Evolutionary conservation across 441 rosid species (phyloP).

Genomic region (Arabidopsis lyrata): DNA sequence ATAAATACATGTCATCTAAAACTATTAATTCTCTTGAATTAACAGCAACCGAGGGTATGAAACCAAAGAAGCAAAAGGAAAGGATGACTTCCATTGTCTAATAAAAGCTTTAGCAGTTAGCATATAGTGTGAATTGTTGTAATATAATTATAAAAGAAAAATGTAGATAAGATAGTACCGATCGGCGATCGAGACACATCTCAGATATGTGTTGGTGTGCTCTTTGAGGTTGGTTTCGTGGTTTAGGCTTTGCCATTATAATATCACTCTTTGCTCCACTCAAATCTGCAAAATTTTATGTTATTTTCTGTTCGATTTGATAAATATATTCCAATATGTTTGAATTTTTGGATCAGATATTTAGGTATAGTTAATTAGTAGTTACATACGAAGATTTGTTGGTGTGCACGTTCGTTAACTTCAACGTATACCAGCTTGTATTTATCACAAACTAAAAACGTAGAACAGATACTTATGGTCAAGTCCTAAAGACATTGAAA

Average conservation of each 20-base stretch:
- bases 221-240: constrained; percentile 39
- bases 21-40: background rate
- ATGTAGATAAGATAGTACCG: constrained; percentile 26
- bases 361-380: background rate
- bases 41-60: background rate
- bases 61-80: constrained; percentile 34
- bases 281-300: constrained; percentile 18
- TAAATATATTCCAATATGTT: constrained; percentile 10
- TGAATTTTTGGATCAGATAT: background rate
- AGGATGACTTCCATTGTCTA: constrained; percentile 12
- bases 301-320: constrained; percentile 1
- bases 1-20: no score
- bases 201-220: constrained; percentile 33
- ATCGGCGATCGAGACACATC: constrained; percentile 9
- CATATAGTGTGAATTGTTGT: background rate
- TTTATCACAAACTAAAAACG: no score
- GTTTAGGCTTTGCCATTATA: constrained; percentile 32
- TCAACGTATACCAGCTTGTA: no score
- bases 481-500: no score
- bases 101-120: constrained; percentile 3
- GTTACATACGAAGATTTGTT: no score
- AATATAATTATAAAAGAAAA: constrained; percentile 6
- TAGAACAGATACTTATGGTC: no score
- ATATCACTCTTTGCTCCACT: constrained; percentile 34
- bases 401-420: no score